Conservation (phyloP, 2,329 filamentous ascomycete species). For the Pseudogymnoascus verrucosus region DNA sequence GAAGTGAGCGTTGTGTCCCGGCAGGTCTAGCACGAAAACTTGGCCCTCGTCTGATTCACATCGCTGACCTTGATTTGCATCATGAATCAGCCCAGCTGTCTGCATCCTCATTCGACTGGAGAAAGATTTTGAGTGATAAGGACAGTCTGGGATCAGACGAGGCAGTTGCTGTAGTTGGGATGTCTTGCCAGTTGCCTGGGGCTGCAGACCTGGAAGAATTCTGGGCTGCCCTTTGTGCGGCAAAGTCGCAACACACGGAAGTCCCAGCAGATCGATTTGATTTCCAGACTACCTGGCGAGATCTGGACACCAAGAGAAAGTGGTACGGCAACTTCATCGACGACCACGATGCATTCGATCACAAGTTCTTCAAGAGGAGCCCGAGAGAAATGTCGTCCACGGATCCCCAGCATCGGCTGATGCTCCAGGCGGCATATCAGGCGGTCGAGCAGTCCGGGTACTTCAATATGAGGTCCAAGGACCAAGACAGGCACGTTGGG, state of each 20-base stretch:
- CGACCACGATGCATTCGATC: slow-evolving; percentile 11
- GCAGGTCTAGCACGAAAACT: too few relatives aligned
- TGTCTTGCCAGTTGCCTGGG: slow-evolving; percentile 28
- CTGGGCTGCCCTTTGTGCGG: slow-evolving; percentile 22
- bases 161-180: slow-evolving; percentile 23
- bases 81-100: too few relatives aligned
- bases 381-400: not conserved
- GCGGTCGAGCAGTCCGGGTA: slow-evolving; percentile 21
- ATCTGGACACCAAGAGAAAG: slow-evolving; percentile 12
- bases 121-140: too few relatives aligned
- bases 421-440: slow-evolving; percentile 25
- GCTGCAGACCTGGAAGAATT: slow-evolving; percentile 26
- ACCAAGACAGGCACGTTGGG: slow-evolving; percentile 5
- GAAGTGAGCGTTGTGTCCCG: too few relatives aligned
- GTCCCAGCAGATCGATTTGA: slow-evolving; percentile 21
- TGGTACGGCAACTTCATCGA: slow-evolving; percentile 14
- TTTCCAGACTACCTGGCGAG: slow-evolving; percentile 23
- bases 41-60: too few relatives aligned
- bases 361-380: slow-evolving; percentile 14
- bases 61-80: too few relatives aligned
- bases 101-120: too few relatives aligned
- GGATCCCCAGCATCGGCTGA: slow-evolving; percentile 24
- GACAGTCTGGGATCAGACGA: too few relatives aligned
- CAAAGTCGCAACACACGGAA: slow-evolving; percentile 23
- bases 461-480: not conserved